These are phyloP conservation scores for Pterulicium gracile DNA, from an alignment of 1,284 basidiomycete genomes.

Conservation along the genomic window DNA sequence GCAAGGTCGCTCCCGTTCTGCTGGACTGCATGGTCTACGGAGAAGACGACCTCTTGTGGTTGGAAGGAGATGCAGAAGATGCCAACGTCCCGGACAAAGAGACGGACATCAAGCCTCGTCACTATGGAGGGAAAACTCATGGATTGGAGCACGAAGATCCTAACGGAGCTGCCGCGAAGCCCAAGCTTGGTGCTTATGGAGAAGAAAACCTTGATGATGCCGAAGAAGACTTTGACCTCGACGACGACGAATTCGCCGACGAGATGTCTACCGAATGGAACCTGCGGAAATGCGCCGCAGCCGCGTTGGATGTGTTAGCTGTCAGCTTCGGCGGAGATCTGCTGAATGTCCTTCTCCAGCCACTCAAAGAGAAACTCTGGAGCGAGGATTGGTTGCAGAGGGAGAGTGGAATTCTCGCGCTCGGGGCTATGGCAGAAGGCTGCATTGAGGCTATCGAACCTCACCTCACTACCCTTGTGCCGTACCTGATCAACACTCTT, in stretches of 20 bases:
- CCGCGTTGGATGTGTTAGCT: conserved; percentile 94
- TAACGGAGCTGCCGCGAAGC: conserved; percentile 36
- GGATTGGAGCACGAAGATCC: conserved; percentile 64
- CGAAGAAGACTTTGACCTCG: conserved; percentile 77
- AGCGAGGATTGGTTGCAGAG: conserved; percentile 88
- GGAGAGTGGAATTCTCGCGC: conserved; percentile 91
- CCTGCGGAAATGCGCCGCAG: conserved; percentile 94
- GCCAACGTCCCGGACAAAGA: conserved; percentile 88
- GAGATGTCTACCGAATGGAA: conserved; percentile 99
- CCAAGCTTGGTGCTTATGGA: conserved; percentile 53
- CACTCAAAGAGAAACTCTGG: conserved; percentile 92
- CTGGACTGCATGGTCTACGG: conserved; percentile 97
- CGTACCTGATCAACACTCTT: conserved; percentile 85
- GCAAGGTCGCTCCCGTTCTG: conserved; percentile 85
- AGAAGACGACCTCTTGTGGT: conserved; percentile 91
- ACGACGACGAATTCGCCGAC: conserved; percentile 90
- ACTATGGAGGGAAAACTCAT: conserved; percentile 81
- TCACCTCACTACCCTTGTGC: conserved; percentile 86
- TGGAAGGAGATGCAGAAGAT: conserved; percentile 89
- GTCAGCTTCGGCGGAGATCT: conserved; percentile 86
- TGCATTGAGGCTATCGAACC: conserved; percentile 95
- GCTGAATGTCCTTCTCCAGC: conserved; percentile 80
- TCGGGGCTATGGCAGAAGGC: conserved; percentile 98
- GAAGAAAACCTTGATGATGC: conserved; percentile 56
- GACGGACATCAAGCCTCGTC: conserved; percentile 91